A percentile compares a stretch with the other conserved stretches of the same genome.
These are phyloP conservation scores for Alnus glutinosa DNA, from an alignment of 306 rosid species.

Conservation along the genomic window DNA sequence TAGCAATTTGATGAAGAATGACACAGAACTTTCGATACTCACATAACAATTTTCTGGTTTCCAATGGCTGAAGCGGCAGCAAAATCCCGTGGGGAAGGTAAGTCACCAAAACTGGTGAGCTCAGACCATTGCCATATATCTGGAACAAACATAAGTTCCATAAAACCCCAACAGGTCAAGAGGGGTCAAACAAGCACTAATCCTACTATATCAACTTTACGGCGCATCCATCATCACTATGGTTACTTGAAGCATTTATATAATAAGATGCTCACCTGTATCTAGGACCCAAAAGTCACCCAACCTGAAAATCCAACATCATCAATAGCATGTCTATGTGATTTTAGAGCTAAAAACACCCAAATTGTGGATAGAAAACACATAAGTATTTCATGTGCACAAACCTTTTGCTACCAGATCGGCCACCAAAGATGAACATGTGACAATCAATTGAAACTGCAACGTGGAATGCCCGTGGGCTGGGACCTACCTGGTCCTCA, in stretches of 20 bases:
- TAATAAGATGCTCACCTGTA: conserved; percentile 58
- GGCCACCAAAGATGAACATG: conserved; percentile 97
- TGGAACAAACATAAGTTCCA: conserved; percentile 38
- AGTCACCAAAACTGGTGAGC: conserved; percentile 88
- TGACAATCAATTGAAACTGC: conserved; percentile 93
- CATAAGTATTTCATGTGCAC: conserved; percentile 4
- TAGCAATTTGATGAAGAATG: neutral
- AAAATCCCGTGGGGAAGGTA: conserved; percentile 91
- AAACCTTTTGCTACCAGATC: conserved; percentile 77
- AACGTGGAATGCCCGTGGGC: conserved; percentile 87
- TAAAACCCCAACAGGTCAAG: conserved; percentile 4
- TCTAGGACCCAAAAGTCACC: conserved; percentile 99
- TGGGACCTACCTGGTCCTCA: conserved; percentile 81
- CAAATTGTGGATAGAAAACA: conserved; percentile 2
- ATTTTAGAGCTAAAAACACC: neutral
- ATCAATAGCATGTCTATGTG: conserved; percentile 14
- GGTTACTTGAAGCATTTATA: conserved; percentile 9
- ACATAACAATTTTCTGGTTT: conserved; percentile 87
- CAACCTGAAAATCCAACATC: conserved; percentile 58
- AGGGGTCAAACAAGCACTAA: conserved; percentile 20
- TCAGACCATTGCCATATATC: conserved; percentile 99
- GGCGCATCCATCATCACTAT: neutral
- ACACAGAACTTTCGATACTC: conserved; percentile 32
- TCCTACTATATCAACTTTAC: conserved; percentile 4
- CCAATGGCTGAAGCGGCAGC: conserved; percentile 95